A percentile compares a stretch with the other conserved stretches of the same genome.
Conservation (phyloP, 2,329 filamentous ascomycete genomes). For the Ophidiomyces ophidiicola region DNA sequence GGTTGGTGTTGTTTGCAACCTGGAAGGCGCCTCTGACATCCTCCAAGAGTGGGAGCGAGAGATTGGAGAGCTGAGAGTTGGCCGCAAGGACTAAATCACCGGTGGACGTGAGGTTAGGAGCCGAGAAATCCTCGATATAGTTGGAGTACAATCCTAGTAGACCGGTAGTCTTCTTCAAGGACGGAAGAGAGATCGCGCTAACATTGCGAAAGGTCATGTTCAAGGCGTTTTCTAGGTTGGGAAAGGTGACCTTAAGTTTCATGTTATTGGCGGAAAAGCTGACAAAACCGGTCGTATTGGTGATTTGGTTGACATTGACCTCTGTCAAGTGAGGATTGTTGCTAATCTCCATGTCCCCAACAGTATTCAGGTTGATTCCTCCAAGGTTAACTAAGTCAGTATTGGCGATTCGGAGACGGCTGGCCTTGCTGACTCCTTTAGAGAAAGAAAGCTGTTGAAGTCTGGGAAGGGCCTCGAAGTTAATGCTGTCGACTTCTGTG, state of each 20-base stretch:
- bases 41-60: conserved; percentile 58
- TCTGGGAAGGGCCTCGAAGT: conserved; percentile 58
- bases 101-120: conserved; percentile 36
- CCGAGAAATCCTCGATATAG: conserved; percentile 36
- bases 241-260: conserved; percentile 58
- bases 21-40: conserved; percentile 66
- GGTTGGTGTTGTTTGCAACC: conserved; percentile 78
- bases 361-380: conserved; percentile 67
- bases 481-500: conserved; percentile 51
- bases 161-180: conserved; percentile 59
- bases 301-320: conserved; percentile 61
- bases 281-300: conserved; percentile 58
- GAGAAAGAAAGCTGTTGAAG: conserved; percentile 50
- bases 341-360: conserved; percentile 65
- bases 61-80: conserved; percentile 53
- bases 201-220: conserved; percentile 77
- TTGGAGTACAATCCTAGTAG: conserved; percentile 78
- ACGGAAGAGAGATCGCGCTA: conserved; percentile 59
- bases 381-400: conserved; percentile 67
- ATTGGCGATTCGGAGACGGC: conserved; percentile 64
- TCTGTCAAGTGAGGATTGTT: conserved; percentile 74
- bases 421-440: conserved; percentile 54
- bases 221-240: conserved; percentile 63
- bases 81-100: conserved; percentile 46
- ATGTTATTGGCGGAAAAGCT: conserved; percentile 70